Percentiles rank a stretch among this genome's conserved stretches.
These are phyloP conservation scores for Melanopsichium pennsylvanicum DNA, from an alignment of 1,284 basidiomycete species.

Conservation along the genomic window DNA sequence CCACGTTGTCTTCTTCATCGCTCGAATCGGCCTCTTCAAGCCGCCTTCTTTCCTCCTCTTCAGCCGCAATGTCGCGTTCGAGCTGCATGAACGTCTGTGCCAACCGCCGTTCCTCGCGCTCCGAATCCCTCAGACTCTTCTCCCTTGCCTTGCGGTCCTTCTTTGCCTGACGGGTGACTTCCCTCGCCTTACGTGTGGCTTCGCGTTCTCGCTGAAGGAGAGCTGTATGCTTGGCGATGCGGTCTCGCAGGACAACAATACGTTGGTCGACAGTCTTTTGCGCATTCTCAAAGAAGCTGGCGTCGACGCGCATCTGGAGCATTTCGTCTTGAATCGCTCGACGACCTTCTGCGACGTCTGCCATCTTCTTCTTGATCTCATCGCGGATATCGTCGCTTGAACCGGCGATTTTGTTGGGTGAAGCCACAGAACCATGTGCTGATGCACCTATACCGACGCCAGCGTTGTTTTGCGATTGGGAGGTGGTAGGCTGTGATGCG, in stretches of 20 bases:
- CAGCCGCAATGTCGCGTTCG: constrained; percentile 31
- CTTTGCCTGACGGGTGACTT: constrained; percentile 33
- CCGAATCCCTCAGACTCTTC: constrained; percentile 27
- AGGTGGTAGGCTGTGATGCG: no score
- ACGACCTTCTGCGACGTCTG: constrained; percentile 34
- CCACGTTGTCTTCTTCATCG: constrained; percentile 10
- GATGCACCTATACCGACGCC: no score
- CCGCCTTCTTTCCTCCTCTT: constrained; percentile 31
- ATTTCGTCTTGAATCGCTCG: constrained; percentile 40
- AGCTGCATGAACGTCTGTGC: constrained; percentile 27
- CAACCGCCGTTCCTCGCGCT: constrained; percentile 27
- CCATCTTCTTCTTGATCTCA: constrained; percentile 36
- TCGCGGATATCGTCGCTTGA: constrained; percentile 31
- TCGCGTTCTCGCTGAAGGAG: constrained; percentile 33
- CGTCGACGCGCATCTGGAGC: constrained; percentile 45
- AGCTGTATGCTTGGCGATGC: constrained; percentile 29
- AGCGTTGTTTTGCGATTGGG: no score
- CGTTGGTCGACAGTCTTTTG: constrained; percentile 47
- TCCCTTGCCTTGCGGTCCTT: constrained; percentile 32
- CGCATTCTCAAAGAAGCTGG: constrained; percentile 42
- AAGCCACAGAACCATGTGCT: no score
- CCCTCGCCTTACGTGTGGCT: constrained; percentile 31
- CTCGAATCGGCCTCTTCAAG: constrained; percentile 20
- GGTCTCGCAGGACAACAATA: constrained; percentile 33
- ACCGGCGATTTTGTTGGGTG: constrained; percentile 6